Evolutionary conservation across 2,329 filamentous ascomycete species (phyloP).

Genomic region (Neoscytalidium dimidiatum): DNA sequence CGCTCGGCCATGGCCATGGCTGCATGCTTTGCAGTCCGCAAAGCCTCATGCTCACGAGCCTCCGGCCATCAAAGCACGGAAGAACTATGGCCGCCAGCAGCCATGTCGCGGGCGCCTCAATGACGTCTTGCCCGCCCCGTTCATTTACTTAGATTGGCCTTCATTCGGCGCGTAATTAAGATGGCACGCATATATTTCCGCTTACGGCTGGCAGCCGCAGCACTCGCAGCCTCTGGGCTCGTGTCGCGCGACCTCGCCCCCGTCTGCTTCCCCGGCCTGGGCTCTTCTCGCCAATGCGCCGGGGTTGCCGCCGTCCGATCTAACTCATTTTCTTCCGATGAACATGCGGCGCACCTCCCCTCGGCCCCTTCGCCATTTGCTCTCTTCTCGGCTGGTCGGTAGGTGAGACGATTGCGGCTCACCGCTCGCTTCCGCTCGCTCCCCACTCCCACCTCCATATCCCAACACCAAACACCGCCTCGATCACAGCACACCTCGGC

Average conservation of each 20-base stretch:
- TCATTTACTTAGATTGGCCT: conserved; percentile 14
- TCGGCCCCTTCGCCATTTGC: not conserved
- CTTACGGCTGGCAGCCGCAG: not conserved
- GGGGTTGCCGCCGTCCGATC: not conserved
- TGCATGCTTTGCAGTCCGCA: not conserved
- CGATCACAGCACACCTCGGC: not conserved
- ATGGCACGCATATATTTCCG: conserved; percentile 11
- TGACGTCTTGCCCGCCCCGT: not conserved
- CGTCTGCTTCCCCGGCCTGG: too few species aligned
- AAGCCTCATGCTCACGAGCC: not conserved
- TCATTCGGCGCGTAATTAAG: conserved; percentile 3
- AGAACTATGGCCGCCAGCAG: not conserved
- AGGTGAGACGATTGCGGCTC: not conserved
- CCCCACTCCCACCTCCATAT: not conserved
- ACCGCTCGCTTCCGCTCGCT: not conserved
- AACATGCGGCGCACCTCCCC: not conserved
- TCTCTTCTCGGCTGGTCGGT: not conserved
- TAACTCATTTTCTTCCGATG: not conserved
- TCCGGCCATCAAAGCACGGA: conserved; percentile 2
- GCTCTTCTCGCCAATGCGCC: not conserved
- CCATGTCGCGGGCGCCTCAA: not conserved
- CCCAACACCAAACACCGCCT: not conserved
- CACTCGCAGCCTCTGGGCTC: too few species aligned
- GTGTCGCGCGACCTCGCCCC: too few species aligned
- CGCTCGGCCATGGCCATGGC: not conserved